A percentile compares a stretch with the other conserved stretches of the same genome.
Evolutionary conservation across 2,329 filamentous ascomycete genomes (phyloP).

Genomic region (Fusarium humuli): DNA sequence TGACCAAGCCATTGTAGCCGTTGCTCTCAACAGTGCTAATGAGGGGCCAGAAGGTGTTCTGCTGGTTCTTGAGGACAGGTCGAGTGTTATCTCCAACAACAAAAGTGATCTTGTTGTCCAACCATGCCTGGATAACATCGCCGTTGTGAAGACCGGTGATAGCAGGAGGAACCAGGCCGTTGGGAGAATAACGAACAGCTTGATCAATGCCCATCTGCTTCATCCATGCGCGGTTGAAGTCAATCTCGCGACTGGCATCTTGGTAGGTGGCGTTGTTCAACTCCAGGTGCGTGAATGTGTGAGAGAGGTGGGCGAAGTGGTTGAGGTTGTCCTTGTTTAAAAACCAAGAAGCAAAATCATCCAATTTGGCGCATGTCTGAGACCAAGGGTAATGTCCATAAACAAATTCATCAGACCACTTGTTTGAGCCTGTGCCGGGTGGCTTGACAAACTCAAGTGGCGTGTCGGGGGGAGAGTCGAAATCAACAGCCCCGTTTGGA

Average conservation of each 20-base stretch:
- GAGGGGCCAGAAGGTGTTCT: constrained; percentile 28
- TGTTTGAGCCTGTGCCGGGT: constrained; percentile 18
- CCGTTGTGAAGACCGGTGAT: constrained; percentile 35
- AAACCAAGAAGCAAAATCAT: constrained; percentile 35
- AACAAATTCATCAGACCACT: constrained; percentile 16
- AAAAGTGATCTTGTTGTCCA: constrained; percentile 22
- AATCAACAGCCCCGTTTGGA: constrained; percentile 18
- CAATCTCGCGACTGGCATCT: constrained; percentile 29
- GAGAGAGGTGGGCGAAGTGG: constrained; percentile 31
- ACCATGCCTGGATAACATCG: constrained; percentile 33
- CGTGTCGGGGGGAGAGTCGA: constrained; percentile 10
- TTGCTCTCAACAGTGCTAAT: constrained; percentile 31
- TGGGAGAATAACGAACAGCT: constrained; percentile 18
- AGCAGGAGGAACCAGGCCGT: constrained; percentile 30
- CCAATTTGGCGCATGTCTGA: constrained; percentile 25
- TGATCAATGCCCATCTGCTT: constrained; percentile 27
- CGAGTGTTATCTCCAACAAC: constrained; percentile 37
- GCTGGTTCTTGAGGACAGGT: constrained; percentile 1
- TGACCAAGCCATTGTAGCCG: constrained; percentile 25
- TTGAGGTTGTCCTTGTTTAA: constrained; percentile 26
- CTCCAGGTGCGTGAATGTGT: constrained; percentile 32
- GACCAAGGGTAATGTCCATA: constrained; percentile 24
- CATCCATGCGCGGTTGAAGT: constrained; percentile 35
- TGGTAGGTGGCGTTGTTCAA: constrained; percentile 37
- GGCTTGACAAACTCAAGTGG: constrained; percentile 29